These are phyloP conservation scores for Macrolepiota albuminosa DNA, from an alignment of 768 basidiomycete genomes.

Conservation along the genomic window DNA sequence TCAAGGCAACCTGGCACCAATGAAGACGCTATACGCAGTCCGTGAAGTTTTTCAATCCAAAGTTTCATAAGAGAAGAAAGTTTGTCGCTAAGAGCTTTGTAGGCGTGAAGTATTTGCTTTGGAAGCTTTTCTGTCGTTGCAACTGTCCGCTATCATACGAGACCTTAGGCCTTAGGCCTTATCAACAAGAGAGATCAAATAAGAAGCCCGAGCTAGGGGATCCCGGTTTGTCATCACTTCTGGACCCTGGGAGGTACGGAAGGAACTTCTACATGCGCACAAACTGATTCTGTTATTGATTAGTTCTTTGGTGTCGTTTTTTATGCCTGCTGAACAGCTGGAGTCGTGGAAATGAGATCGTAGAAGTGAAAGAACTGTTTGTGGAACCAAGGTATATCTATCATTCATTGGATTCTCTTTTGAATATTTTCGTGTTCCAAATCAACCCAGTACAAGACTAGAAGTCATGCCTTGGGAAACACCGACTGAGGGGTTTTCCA, in stretches of 20 bases:
- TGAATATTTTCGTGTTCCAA: not conserved
- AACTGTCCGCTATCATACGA: constrained; percentile 4
- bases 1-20: not conserved
- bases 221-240: not conserved
- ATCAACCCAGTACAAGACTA: not conserved
- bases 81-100: not conserved
- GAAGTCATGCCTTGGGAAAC: not conserved
- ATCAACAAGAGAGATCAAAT: not conserved
- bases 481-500: not conserved
- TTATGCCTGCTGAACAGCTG: not conserved
- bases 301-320: not conserved
- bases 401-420: not conserved
- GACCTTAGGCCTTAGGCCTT: not conserved
- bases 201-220: not conserved
- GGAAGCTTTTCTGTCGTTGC: not conserved
- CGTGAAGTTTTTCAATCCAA: not conserved
- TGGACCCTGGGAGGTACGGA: not conserved
- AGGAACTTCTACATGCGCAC: not conserved
- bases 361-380: not conserved
- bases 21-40: not conserved
- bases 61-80: not conserved
- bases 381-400: not conserved
- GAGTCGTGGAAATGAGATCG: not conserved
- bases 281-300: not conserved
- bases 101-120: constrained; percentile 1